phyloP scores from a whole-genome alignment of 2,329 filamentous ascomycete species.

The Zymoseptoria ardabiliae region DNA sequence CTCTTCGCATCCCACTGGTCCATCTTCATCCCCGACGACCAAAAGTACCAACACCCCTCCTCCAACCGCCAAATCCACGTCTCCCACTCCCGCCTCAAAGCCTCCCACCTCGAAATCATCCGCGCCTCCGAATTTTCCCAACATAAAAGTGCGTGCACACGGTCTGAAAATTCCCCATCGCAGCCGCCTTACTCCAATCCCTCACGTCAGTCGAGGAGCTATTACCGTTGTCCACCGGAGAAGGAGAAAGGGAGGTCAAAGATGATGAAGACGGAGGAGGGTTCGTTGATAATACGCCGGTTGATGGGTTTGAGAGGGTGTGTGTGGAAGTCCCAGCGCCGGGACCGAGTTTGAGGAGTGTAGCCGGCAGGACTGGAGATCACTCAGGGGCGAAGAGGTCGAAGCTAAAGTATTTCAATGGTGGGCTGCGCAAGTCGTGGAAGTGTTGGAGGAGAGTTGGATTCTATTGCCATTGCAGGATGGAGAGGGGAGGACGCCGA shows the following conservation, averaged over 20 bases:
- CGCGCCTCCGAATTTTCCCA: constrained; percentile 11
- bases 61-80: constrained; percentile 14
- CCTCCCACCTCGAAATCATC: constrained; percentile 12
- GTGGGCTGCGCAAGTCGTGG: too few species aligned
- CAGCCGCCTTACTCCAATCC: not conserved
- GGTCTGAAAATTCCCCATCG: constrained; percentile 1
- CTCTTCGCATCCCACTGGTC: constrained; percentile 19
- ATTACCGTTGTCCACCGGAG: too few species aligned
- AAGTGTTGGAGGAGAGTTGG: too few species aligned
- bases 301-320: constrained; percentile 9
- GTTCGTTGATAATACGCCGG: constrained; percentile 9
- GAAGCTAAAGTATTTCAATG: too few species aligned
- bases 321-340: constrained; percentile 8
- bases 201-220: too few species aligned
- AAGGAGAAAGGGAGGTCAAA: too few species aligned
- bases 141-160: constrained; percentile 6
- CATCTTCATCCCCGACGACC: constrained; percentile 9
- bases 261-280: constrained; percentile 14
- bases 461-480: too few species aligned
- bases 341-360: constrained; percentile 11
- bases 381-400: too few species aligned
- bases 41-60: too few species aligned
- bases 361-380: too few species aligned
- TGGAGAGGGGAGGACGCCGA: too few species aligned
- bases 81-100: constrained; percentile 13